Base-by-base conservation (phyloP, 371 early-diverging fungal species). In the Mortierella sp. region DNA sequence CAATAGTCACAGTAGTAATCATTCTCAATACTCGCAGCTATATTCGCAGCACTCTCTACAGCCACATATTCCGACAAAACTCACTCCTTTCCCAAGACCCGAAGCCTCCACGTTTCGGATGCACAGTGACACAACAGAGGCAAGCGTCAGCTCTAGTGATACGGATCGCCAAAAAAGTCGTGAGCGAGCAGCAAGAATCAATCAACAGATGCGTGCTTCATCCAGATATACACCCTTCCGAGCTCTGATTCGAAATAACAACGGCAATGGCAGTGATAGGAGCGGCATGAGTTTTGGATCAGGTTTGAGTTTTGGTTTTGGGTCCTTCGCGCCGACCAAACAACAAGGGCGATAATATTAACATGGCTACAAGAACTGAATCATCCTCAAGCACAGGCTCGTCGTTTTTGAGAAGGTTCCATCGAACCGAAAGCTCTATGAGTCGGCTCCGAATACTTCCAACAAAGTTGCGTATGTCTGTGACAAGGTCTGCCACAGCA, bases 141-240 rank as follows among this genome's bases (percentile, higher is more conserved):
- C n/a, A 3, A 68, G 62, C 37, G 40, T 5, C 20, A 62, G 64
- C 16, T 72, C 72, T 0, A 51, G 39, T 26, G 66, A 65, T 20
- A 28, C 68, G 12, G 66, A 68, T 14, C 68, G 72, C 9, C 61
- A 54, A 14, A 60, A 16, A 45, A 68, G 24, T 28, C 77, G 77
- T 5, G 58, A 66, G 43, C 59, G 28, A 4, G 77, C 77, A 10
- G 68, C 68, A 0, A 58, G 49, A 54, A 26, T 72, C 20, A 72
- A 77, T 35, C 77, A 72, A 30, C 59, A 65, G 14, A 20, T 72
- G 62, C 37, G 58, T 1, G 58, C 35, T 0, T 58, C 77, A 0
- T 62, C 59, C 3, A 59, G 52, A 20, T 70, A 60, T 39, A 63
- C 61, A 1, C 62, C 62, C 24, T 30, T 75, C 20, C 64, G 70